phyloP scores from a whole-genome alignment of 805 yeast genomes.

The Schwanniomyces sp. region DNA sequence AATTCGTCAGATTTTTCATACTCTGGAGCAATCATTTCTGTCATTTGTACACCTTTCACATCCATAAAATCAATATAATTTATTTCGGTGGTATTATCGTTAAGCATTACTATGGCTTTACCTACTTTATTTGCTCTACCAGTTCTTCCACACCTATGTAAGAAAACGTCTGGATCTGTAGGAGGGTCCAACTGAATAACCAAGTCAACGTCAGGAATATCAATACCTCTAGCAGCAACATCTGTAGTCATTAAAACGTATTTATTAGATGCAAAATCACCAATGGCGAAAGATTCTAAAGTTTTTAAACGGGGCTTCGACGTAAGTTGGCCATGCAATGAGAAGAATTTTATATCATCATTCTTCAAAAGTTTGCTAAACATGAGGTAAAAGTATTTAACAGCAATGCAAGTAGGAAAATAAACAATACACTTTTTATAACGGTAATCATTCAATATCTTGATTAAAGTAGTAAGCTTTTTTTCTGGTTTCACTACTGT shows the following conservation, averaged over 20 bases:
- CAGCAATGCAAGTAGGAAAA: conserved; percentile 87
- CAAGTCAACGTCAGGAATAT: conserved; percentile 90
- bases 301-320: conserved; percentile 78
- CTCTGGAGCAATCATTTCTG: conserved; percentile 31
- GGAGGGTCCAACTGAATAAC: conserved; percentile 97
- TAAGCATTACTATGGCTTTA: conserved; percentile 71
- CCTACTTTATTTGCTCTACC: conserved; percentile 91
- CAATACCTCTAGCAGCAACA: conserved; percentile 98
- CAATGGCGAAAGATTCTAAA: conserved; percentile 56
- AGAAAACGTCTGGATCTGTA: conserved; percentile 83
- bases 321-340: conserved; percentile 90
- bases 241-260: conserved; percentile 86
- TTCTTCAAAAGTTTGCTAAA: conserved; percentile 41
- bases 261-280: conserved; percentile 39
- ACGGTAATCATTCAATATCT: conserved; percentile 50
- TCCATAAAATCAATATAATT: conserved; percentile 78
- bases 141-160: conserved; percentile 94
- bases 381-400: conserved; percentile 69
- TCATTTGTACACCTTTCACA: conserved; percentile 60
- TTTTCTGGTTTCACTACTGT: conserved; percentile 55
- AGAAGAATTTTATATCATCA: conserved; percentile 49
- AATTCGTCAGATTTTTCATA: conserved; percentile 24
- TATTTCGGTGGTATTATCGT: conserved; percentile 70
- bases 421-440: conserved; percentile 86
- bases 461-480: conserved; percentile 61